phyloP scores from a whole-genome alignment of 2,329 filamentous ascomycete species.

The Tetracladium maxilliforme region DNA sequence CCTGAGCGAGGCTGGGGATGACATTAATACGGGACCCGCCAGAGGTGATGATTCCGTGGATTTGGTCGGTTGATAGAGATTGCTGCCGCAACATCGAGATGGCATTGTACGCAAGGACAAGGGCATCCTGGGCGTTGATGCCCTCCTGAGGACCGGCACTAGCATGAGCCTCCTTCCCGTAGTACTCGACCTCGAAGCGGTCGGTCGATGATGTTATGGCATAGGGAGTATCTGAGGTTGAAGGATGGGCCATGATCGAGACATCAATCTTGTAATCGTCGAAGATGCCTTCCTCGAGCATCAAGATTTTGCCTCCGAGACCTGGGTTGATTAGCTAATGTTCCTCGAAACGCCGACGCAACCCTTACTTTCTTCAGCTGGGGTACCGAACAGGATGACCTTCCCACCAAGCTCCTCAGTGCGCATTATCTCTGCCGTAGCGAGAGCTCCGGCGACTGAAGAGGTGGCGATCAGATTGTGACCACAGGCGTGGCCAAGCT shows the following conservation, averaged over 20 bases:
- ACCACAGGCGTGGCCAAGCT: conserved; percentile 26
- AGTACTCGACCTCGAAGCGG: conserved; percentile 32
- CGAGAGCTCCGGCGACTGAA: conserved; percentile 20
- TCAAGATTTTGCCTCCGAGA: conserved; percentile 23
- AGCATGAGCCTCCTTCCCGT: conserved; percentile 39
- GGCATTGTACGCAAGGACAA: conserved; percentile 31
- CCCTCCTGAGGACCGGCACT: conserved; percentile 43
- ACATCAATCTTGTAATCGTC: conserved; percentile 15
- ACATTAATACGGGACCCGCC: conserved; percentile 39
- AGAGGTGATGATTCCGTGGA: conserved; percentile 32
- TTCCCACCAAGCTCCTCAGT: conserved; percentile 3
- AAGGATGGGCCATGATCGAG: conserved; percentile 23
- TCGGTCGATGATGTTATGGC: conserved; percentile 29
- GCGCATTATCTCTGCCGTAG: conserved; percentile 5
- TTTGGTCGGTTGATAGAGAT: conserved; percentile 31
- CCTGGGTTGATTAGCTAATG: too few relatives aligned
- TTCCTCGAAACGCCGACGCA: too few relatives aligned
- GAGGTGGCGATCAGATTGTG: conserved; percentile 26
- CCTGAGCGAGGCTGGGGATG: conserved; percentile 33
- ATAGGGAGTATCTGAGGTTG: conserved; percentile 1
- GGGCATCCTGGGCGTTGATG: conserved; percentile 41
- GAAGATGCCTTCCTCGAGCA: conserved; percentile 28
- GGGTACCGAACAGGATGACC: conserved; percentile 18
- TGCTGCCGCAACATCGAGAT: conserved; percentile 40
- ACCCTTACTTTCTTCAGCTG: conserved; percentile 25